A percentile compares a stretch with the other conserved stretches of the same genome.
These are phyloP conservation scores for Amphibolis antarctica DNA, from an alignment of 106 monocot genomes.

Conservation along the genomic window DNA sequence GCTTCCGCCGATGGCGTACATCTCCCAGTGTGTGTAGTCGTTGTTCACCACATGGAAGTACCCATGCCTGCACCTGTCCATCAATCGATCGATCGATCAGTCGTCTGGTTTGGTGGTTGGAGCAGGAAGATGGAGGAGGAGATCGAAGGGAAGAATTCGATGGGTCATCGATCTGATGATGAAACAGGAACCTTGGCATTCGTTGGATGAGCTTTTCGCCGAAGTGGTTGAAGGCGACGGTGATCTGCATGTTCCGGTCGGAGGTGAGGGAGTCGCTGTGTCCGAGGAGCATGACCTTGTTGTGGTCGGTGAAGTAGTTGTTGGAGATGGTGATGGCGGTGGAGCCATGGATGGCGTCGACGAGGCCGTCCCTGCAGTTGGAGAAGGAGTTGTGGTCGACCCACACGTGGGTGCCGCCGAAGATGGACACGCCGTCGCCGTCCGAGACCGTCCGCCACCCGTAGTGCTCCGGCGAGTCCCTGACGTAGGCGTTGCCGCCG, in stretches of 20 bases:
- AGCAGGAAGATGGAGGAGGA: not conserved
- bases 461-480: constrained; percentile 11
- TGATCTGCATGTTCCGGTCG: constrained; percentile 15
- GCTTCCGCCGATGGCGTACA: constrained; percentile 27
- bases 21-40: constrained; percentile 28
- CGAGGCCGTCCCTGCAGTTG: constrained; percentile 10
- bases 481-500: constrained; percentile 10
- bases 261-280: constrained; percentile 7
- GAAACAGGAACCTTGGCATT: constrained; percentile 8
- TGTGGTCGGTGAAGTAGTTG: constrained; percentile 11
- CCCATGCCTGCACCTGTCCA: constrained; percentile 32
- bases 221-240: constrained; percentile 16
- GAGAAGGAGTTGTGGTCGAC: constrained; percentile 8
- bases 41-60: constrained; percentile 53
- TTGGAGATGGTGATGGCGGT: constrained; percentile 14
- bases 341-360: constrained; percentile 13
- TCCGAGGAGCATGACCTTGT: constrained; percentile 15
- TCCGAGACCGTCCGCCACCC: constrained; percentile 15
- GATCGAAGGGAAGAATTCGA: not conserved
- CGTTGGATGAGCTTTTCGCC: constrained; percentile 11
- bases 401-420: constrained; percentile 15
- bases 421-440: constrained; percentile 13
- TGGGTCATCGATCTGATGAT: not conserved
- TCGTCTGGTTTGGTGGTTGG: no score
- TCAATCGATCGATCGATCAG: no score